phyloP scores from a whole-genome alignment of 805 yeast species.

The Kodamaea neixiangensis region DNA sequence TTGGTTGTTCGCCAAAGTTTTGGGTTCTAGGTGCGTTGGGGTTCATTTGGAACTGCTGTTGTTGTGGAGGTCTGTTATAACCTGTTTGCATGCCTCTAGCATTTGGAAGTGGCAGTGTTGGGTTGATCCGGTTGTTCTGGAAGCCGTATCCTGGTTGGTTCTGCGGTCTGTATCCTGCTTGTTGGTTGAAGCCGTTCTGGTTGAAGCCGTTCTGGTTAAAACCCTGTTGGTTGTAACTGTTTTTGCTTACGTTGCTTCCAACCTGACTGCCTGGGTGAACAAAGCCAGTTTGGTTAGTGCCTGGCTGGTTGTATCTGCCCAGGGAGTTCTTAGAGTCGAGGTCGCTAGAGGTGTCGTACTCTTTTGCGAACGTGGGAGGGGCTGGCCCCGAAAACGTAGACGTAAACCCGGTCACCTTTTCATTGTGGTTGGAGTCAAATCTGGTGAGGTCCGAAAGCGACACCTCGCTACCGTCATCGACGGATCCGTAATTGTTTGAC shows the following conservation, averaged over 20 bases:
- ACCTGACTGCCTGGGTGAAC: not conserved
- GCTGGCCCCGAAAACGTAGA: constrained; percentile 6
- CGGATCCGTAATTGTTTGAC: constrained; percentile 13
- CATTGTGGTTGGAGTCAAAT: constrained; percentile 7
- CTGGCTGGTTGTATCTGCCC: not conserved
- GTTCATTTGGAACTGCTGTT: not conserved
- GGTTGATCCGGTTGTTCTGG: not conserved
- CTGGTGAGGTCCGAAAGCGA: constrained; percentile 6
- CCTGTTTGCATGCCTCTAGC: not conserved
- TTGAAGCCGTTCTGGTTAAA: not conserved
- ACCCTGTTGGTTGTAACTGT: not conserved
- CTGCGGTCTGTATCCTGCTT: not conserved
- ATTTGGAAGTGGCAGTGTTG: not conserved
- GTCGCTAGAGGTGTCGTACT: constrained; percentile 6
- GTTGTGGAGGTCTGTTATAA: not conserved
- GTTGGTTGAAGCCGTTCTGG: not conserved
- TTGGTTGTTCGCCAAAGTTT: constrained; percentile 10
- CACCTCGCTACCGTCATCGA: constrained; percentile 18
- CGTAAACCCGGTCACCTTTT: constrained; percentile 9
- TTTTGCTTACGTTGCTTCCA: not conserved
- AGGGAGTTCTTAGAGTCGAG: constrained; percentile 6
- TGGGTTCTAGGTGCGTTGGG: constrained; percentile 9
- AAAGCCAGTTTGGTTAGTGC: not conserved
- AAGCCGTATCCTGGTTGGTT: not conserved
- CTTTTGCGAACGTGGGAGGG: constrained; percentile 3